These are phyloP conservation scores for Cordia subcordata DNA, from an alignment of 257 asterid genomes.

Conservation along the genomic window DNA sequence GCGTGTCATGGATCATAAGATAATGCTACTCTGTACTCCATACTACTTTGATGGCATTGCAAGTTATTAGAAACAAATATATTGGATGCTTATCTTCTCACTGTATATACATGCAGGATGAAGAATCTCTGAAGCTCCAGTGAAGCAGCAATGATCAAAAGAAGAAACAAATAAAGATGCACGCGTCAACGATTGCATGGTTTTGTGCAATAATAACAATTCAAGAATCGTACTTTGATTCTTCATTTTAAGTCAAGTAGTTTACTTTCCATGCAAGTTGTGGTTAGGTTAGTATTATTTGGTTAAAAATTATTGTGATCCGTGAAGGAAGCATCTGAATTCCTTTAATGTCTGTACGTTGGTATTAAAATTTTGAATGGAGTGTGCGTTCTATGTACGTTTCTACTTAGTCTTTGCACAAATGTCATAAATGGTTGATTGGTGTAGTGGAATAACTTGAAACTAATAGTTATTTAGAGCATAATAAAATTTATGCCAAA, in stretches of 20 bases:
- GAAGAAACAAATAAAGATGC: background rate
- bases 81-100: background rate
- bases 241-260: background rate
- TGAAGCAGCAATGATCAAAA: slow-evolving; percentile 3
- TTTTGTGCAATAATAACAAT: background rate
- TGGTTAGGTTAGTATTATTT: background rate
- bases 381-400: background rate
- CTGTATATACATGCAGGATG: slow-evolving; percentile 20
- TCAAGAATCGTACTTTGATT: slow-evolving; percentile 3
- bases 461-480: no score
- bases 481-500: no score
- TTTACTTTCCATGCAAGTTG: background rate
- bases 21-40: no score
- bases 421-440: background rate
- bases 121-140: slow-evolving; percentile 6
- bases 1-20: no score
- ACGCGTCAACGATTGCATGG: background rate
- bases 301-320: background rate
- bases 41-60: no score
- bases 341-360: slow-evolving; percentile 3
- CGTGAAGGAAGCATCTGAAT: slow-evolving; percentile 25
- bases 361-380: no score
- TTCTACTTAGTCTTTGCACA: background rate
- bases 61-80: no score
- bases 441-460: no score